Evolutionary conservation across 257 asterid genomes (phyloP).

Genomic region (Plectranthus barbatus): DNA sequence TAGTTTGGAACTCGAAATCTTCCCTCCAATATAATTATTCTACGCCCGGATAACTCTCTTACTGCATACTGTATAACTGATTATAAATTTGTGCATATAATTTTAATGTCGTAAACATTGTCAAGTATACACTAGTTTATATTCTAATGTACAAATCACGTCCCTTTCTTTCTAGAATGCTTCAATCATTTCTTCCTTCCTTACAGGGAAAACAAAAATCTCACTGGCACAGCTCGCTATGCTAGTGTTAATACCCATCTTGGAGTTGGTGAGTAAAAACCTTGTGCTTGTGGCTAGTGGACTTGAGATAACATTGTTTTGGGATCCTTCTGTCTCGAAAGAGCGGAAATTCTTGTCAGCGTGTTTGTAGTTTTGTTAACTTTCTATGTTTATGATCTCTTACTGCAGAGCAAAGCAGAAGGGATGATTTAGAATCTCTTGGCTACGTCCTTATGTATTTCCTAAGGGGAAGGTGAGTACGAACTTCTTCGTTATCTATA

Average conservation of each 20-base stretch:
- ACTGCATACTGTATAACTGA: background rate
- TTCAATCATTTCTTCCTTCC: conserved; percentile 1
- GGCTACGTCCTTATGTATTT: conserved; percentile 97
- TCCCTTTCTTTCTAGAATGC: background rate
- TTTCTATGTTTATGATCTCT: background rate
- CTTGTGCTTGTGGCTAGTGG: background rate
- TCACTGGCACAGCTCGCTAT: conserved; percentile 96
- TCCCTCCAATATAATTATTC: background rate
- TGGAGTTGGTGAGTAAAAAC: conserved; percentile 78
- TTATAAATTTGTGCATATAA: background rate
- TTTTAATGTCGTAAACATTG: background rate
- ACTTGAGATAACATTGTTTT: background rate
- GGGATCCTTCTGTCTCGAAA: background rate
- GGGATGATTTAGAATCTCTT: conserved; percentile 94
- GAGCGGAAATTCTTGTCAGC: background rate
- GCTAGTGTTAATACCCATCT: conserved; percentile 97
- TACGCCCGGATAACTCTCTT: background rate
- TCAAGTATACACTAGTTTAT: background rate
- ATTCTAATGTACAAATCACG: background rate
- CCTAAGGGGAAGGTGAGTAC: conserved; percentile 75
- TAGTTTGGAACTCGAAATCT: conserved; percentile 1
- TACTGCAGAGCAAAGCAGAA: conserved; percentile 86
- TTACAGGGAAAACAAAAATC: conserved; percentile 91
- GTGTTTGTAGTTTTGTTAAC: background rate
- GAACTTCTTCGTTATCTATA: background rate